Conservation (phyloP, 305 asterid genomes). For the Coffea humblotiana region DNA sequence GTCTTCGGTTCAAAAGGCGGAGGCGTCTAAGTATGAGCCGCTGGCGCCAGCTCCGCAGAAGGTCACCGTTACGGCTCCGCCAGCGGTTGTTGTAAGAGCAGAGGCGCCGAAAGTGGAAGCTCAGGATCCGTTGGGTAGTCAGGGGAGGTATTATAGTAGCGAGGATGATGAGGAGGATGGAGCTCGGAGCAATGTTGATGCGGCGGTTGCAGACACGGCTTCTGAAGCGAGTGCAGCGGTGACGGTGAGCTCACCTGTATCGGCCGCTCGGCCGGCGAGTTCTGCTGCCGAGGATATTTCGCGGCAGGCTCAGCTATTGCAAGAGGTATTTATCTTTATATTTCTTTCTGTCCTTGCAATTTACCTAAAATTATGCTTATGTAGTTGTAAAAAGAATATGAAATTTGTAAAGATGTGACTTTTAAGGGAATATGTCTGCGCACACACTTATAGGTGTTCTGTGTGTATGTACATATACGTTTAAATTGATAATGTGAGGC, state of each 20-base stretch:
- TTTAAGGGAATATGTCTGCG: no score
- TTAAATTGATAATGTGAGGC: no score
- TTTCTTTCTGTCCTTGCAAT: not conserved
- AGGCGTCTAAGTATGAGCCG: conserved; percentile 9
- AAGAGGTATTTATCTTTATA: conserved; percentile 55
- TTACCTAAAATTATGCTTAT: not conserved
- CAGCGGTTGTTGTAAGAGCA: conserved; percentile 32
- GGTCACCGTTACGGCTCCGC: conserved; percentile 43
- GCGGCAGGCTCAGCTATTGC: conserved; percentile 62
- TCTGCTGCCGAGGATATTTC: conserved; percentile 44
- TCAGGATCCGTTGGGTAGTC: conserved; percentile 59
- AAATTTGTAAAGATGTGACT: not conserved
- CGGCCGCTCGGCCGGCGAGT: conserved; percentile 28
- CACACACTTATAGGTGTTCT: not conserved
- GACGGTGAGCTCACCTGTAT: conserved; percentile 24
- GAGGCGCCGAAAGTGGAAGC: conserved; percentile 35
- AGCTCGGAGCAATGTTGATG: conserved; percentile 31
- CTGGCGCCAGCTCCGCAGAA: conserved; percentile 22
- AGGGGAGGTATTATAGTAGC: conserved; percentile 19
- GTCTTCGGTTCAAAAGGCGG: conserved; percentile 20
- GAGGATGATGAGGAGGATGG: conserved; percentile 55
- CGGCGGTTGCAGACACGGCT: conserved; percentile 27
- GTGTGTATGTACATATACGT: not conserved
- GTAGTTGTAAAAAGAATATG: not conserved
- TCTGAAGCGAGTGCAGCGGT: conserved; percentile 11